Evolutionary conservation across 139 green algal genomes (phyloP).

Genomic region (Gonium pectorale): DNA sequence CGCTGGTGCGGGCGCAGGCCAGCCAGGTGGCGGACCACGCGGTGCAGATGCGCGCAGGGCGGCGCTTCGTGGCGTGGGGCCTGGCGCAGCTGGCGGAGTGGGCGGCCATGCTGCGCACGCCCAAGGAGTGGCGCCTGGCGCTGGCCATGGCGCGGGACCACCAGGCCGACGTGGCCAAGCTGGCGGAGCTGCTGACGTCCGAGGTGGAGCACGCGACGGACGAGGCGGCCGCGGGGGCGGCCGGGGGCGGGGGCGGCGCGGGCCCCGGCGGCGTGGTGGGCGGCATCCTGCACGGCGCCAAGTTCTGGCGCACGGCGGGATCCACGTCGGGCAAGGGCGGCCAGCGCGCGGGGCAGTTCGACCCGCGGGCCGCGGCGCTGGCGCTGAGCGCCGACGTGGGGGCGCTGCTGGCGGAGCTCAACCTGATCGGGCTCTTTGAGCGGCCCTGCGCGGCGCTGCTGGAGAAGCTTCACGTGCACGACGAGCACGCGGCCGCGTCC

Average conservation of each 20-base stretch:
- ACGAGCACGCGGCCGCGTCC: too few relatives aligned
- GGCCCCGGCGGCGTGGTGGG: too few relatives aligned
- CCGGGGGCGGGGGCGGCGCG: neutral
- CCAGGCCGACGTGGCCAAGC: neutral
- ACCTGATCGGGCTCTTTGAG: neutral
- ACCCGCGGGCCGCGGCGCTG: too few relatives aligned
- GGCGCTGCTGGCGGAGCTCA: neutral
- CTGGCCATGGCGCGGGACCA: neutral
- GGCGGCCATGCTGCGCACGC: neutral
- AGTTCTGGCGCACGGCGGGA: too few relatives aligned
- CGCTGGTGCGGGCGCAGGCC: neutral
- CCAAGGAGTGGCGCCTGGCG: neutral
- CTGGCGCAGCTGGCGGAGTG: slow-evolving; percentile 23
- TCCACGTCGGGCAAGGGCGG: too few relatives aligned
- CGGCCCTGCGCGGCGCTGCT: neutral
- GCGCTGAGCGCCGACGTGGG: neutral
- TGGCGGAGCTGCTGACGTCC: neutral
- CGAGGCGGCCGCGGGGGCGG: neutral
- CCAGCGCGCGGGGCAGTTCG: too few relatives aligned
- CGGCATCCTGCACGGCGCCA: too few relatives aligned
- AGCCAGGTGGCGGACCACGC: neutral
- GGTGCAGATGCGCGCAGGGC: neutral
- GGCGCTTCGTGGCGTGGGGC: neutral
- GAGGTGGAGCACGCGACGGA: neutral
- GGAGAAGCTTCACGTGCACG: too few relatives aligned